Evolutionary conservation across 495 filamentous ascomycete genomes (phyloP).

Genomic region (Pyrenula massariospora): DNA sequence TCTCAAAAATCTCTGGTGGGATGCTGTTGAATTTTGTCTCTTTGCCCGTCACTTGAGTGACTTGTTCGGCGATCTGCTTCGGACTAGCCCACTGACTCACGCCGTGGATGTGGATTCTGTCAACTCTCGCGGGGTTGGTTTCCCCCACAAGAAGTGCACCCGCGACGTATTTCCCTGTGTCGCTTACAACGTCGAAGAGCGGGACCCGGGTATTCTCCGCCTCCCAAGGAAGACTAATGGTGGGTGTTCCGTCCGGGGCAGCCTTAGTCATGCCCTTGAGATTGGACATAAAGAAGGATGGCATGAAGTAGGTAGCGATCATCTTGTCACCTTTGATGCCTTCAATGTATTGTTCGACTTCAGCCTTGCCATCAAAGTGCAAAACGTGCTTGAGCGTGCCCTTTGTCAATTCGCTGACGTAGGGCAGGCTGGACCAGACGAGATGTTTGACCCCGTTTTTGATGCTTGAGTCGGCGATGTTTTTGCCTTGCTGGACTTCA

Average conservation of each 20-base stretch:
- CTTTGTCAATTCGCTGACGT: constrained; percentile 20
- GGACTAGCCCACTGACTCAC: constrained; percentile 39
- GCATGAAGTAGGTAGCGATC: constrained; percentile 38
- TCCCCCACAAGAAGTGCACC: constrained; percentile 19
- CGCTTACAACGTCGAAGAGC: constrained; percentile 31
- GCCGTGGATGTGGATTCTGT: constrained; percentile 15
- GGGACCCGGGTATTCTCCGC: constrained; percentile 26
- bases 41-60: constrained; percentile 36
- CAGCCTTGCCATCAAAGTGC: constrained; percentile 53
- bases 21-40: constrained; percentile 28
- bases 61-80: constrained; percentile 30
- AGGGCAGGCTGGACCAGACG: constrained; percentile 15
- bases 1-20: constrained; percentile 32
- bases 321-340: constrained; percentile 14
- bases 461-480: constrained; percentile 41
- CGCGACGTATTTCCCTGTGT: constrained; percentile 45
- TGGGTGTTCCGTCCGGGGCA: constrained; percentile 4
- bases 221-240: background rate
- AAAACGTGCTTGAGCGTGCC: constrained; percentile 29
- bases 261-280: constrained; percentile 6
- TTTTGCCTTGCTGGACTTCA: constrained; percentile 45
- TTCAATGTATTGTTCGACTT: constrained; percentile 46
- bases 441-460: constrained; percentile 11
- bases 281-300: constrained; percentile 47
- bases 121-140: constrained; percentile 8